These are phyloP conservation scores for Simmondsia chinensis DNA, from an alignment of 148 eudicot genomes.

Conservation along the genomic window DNA sequence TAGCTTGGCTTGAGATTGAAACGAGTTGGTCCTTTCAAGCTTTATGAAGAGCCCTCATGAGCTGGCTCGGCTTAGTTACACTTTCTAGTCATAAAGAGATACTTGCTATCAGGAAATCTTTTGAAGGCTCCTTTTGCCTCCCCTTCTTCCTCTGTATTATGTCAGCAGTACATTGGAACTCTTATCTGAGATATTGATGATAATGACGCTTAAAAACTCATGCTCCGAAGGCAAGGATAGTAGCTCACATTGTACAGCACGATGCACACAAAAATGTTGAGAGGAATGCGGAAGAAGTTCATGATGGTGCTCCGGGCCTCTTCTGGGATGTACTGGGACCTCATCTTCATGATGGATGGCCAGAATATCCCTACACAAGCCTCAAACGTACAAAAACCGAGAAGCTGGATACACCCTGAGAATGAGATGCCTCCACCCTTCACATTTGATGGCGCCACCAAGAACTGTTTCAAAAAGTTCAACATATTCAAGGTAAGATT, in stretches of 20 bases:
- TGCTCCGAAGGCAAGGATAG: background rate
- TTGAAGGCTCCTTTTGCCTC: no score
- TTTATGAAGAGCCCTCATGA: no score
- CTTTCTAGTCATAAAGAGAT: no score
- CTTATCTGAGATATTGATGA: no score
- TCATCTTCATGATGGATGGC: constrained; percentile 84
- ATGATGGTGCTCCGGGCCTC: constrained; percentile 98
- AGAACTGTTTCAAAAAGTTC: constrained; percentile 41
- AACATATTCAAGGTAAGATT: constrained; percentile 13
- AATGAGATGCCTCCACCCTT: constrained; percentile 72
- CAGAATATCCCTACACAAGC: constrained; percentile 55
- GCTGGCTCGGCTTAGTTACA: no score
- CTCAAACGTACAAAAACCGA: constrained; percentile 52
- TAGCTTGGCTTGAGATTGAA: no score
- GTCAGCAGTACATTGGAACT: no score
- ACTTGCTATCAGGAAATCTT: no score
- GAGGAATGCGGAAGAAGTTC: constrained; percentile 99
- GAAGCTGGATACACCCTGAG: constrained; percentile 46
- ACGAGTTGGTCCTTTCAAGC: no score
- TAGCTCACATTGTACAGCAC: constrained; percentile 87
- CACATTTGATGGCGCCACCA: constrained; percentile 50
- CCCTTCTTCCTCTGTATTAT: no score
- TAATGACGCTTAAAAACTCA: no score
- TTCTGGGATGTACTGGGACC: constrained; percentile 98
- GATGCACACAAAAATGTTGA: constrained; percentile 90